Percentiles rank a stretch among this genome's conserved stretches.
phyloP scores from a whole-genome alignment of 116 monocot genomes.

The Papilionanthe hybrid region DNA sequence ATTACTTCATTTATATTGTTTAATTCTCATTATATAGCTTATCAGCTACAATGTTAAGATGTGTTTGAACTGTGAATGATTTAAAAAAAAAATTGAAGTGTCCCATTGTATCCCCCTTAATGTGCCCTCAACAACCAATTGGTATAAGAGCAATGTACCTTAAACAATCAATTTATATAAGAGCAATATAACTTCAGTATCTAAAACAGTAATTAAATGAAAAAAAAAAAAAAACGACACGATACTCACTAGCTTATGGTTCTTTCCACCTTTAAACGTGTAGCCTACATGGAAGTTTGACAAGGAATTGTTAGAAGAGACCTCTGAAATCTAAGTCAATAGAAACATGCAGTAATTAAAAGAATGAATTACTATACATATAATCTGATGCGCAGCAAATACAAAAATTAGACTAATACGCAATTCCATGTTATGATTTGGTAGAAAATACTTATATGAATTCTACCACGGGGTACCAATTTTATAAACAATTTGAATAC shows the following conservation, averaged over 20 bases:
- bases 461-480: background rate
- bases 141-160: too few species aligned
- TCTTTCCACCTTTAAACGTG: constrained; percentile 6
- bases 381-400: background rate
- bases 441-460: background rate
- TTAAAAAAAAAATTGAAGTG: too few species aligned
- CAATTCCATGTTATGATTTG: background rate
- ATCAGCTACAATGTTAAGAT: too few species aligned
- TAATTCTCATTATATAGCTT: too few species aligned
- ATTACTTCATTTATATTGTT: background rate
- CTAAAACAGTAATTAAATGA: background rate
- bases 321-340: background rate
- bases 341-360: background rate
- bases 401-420: background rate
- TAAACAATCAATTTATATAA: too few species aligned
- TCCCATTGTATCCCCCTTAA: too few species aligned
- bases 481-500: background rate
- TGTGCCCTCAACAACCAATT: too few species aligned
- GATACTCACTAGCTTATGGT: constrained; percentile 4
- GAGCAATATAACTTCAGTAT: too few species aligned
- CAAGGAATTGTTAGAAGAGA: constrained; percentile 5
- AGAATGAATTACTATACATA: background rate
- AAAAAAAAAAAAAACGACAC: background rate
- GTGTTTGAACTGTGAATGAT: too few species aligned
- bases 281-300: constrained; percentile 3